A percentile compares a stretch with the other conserved stretches of the same genome.
Conservation (phyloP, 371 early-diverging fungal species). For the Lichtheimia ornata region DNA sequence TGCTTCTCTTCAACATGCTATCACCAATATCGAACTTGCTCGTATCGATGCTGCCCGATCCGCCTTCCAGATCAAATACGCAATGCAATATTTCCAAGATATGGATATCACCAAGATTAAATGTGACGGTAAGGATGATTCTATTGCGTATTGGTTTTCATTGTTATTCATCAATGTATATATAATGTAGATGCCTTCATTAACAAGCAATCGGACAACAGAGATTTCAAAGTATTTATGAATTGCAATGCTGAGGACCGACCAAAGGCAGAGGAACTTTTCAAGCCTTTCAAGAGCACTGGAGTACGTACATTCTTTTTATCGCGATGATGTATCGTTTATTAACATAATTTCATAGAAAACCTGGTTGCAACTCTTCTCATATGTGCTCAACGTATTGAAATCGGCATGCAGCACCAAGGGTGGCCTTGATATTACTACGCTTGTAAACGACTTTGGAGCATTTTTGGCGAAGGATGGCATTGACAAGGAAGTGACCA, state of each 20-base stretch:
- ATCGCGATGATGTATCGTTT: neutral
- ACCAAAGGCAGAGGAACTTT: conserved; percentile 37
- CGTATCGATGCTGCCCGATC: conserved; percentile 60
- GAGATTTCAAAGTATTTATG: conserved; percentile 63
- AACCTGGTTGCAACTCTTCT: conserved; percentile 39
- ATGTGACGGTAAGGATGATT: conserved; percentile 40
- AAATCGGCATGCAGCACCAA: conserved; percentile 35
- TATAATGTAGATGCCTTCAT: conserved; percentile 23
- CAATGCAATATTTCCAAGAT: conserved; percentile 59
- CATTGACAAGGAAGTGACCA: conserved; percentile 22
- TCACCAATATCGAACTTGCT: conserved; percentile 57
- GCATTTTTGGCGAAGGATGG: conserved; percentile 15
- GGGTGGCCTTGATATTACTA: conserved; percentile 17
- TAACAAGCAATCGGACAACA: conserved; percentile 55
- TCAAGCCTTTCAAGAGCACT: conserved; percentile 41
- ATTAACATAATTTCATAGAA: conserved; percentile 5
- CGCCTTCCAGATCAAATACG: conserved; percentile 55
- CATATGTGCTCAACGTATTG: conserved; percentile 31
- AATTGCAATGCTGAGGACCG: conserved; percentile 50
- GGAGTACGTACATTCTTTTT: conserved; percentile 14
- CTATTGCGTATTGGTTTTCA: neutral
- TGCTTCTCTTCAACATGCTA: conserved; percentile 72
- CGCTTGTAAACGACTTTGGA: conserved; percentile 19
- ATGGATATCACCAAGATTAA: conserved; percentile 53
- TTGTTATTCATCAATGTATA: neutral